Base-by-base conservation (phyloP, 2,329 filamentous ascomycete species). In the Botrytis fragariae region DNA sequence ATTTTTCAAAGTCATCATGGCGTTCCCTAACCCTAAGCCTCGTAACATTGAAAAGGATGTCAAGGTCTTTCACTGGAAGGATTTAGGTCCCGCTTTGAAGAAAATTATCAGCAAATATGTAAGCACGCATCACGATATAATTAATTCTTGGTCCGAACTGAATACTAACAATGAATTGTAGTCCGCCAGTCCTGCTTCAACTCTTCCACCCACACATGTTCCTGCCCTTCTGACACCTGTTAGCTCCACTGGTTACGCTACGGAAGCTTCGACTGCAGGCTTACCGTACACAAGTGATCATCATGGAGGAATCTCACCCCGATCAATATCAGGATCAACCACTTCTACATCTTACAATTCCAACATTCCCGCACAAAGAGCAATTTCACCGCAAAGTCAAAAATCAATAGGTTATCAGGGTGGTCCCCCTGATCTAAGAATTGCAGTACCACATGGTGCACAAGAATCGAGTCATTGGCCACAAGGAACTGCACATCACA, bases 1-100 rank as follows among this genome's bases (percentile, higher is more conserved):
- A 72, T 98, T 98, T 83, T 98, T 98, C 90, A 98, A 98, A 85
- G 88, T 98, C 79, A 98, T 99, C 84, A 99, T 99, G 96, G 93
- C 90, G 1, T 98, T 98, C 81, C 94, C 94, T 20, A 93, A 92
- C 74, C 96, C 96, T 2, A 98, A 98, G 83, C 96, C 96, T 29
- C 89, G 96, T 75, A 98, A 98, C 81, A 99, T 99, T 77, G 96
- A 98, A 85, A 99, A 99, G 85, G 95, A 98, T 80, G 95, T 99
- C 81, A 99, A 99, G 84, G 96, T 98, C 20, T 99, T 98, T 80
- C 92, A 94, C 7, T 99, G 96, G 96, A 96, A 94, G 83, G 93
- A 96, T 74, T 87, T 99, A 62, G 89, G 89, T 67, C 88, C 90
- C 74, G 95, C 96, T 0, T 87, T 99, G 77, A 97, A 97, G 87